These are phyloP conservation scores for Mycena floridula DNA, from an alignment of 768 basidiomycete species.

Conservation along the genomic window DNA sequence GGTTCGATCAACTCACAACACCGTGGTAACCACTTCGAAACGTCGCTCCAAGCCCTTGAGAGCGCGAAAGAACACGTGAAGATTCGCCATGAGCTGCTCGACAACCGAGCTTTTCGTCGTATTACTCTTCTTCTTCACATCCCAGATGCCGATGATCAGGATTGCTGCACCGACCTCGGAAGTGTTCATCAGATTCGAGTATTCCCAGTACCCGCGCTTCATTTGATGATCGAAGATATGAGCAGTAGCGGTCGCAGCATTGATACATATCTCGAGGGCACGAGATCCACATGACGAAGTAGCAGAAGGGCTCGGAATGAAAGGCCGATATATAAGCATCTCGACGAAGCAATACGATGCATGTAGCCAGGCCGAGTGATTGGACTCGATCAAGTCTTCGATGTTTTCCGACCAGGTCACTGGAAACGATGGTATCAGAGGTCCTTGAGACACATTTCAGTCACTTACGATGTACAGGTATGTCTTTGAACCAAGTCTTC, in stretches of 20 bases:
- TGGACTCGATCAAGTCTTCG: constrained; percentile 39
- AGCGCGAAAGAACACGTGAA: constrained; percentile 34
- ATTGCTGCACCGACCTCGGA: constrained; percentile 47
- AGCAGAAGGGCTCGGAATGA: constrained; percentile 35
- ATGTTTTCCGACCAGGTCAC: constrained; percentile 56
- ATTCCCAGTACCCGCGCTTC: constrained; percentile 35
- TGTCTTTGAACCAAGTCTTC: constrained; percentile 62
- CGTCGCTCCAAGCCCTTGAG: constrained; percentile 29
- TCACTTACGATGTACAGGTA: constrained; percentile 61
- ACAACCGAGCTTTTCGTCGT: constrained; percentile 24
- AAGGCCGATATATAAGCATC: constrained; percentile 68
- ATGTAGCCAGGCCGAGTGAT: constrained; percentile 53
- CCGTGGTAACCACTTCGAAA: constrained; percentile 26
- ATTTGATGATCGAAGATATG: constrained; percentile 52
- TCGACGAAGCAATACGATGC: constrained; percentile 54
- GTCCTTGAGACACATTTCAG: background rate
- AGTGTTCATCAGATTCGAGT: constrained; percentile 35
- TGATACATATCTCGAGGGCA: constrained; percentile 52
- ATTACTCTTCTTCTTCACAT: constrained; percentile 42
- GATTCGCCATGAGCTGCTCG: constrained; percentile 27
- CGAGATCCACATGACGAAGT: too few species aligned
- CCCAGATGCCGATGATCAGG: constrained; percentile 55
- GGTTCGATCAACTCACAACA: constrained; percentile 37
- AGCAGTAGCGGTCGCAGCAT: constrained; percentile 54
- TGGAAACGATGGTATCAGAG: constrained; percentile 18